Base-by-base conservation (phyloP, 768 basidiomycete species). In the Kwoniella dendrophila region DNA sequence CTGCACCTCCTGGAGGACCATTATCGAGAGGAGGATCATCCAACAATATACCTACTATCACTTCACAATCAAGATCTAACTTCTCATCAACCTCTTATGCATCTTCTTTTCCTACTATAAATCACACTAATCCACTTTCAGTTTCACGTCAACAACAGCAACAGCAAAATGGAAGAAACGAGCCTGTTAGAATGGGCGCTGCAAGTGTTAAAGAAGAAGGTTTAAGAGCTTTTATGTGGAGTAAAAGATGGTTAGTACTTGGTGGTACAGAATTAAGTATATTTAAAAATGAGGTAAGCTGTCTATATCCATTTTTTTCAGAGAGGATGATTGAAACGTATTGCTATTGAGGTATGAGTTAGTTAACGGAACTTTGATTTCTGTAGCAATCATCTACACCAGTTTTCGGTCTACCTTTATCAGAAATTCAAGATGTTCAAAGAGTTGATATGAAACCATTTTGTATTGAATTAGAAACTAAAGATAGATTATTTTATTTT, bases 191-290 rank as follows among this genome's bases (percentile, higher is more conserved):
- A 55, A 63, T 68, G 32, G 64, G 95, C 90, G n/a, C 81, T 81
- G 92, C 90, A 45, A 88, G 84, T 77, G 83, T 95, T 72, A 98
- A 98, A 83, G 95, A 99, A 78, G 94, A 96, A 51, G 90, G 92
- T 0, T 87, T 97, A 66, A 87, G 89, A 2, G 90, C 89, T 65
- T 93, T 90, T 84, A 83, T 96, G 51, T 97, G 94, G 87, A 86
- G 88, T 77, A 85, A 89, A 73, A 90, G 91, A 78, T 97, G 89
- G 88, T 81, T 97, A 58, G 84, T 95, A 4, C 82, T 99, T 64
- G 89, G 86, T 72, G 91, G 92, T 50, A 84, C 86, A 69, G 83
- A 86, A 8, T 79, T 99, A 48, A 83, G 85, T 20, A 85, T 98
- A 59, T 90, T 92, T 76, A 97, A 93, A 83, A 90, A 85, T 70